Percentiles rank a stretch among this genome's conserved stretches.
These are phyloP conservation scores for Apiospora hydei DNA, from an alignment of 2,329 filamentous ascomycete species.

Conservation along the genomic window DNA sequence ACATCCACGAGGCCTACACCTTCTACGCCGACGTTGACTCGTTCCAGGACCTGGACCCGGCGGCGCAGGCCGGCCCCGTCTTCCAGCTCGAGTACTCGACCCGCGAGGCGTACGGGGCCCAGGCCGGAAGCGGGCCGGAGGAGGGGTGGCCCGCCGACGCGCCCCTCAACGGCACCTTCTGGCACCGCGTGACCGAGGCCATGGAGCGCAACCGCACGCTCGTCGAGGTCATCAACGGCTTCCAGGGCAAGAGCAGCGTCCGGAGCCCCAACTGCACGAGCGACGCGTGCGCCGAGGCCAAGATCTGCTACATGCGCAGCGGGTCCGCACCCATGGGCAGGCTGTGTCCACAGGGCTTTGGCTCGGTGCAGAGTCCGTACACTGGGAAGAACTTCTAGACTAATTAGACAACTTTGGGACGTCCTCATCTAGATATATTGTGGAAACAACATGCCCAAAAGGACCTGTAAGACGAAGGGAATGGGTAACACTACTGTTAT, in stretches of 20 bases:
- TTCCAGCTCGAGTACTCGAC: constrained; percentile 54
- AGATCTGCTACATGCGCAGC: constrained; percentile 66
- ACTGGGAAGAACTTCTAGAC: constrained; percentile 43
- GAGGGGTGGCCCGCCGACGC: constrained; percentile 50
- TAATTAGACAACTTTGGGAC: background rate
- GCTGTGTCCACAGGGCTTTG: constrained; percentile 59
- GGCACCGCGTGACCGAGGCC: constrained; percentile 63
- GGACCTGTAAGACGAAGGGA: background rate
- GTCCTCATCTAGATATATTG: background rate
- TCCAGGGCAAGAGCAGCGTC: constrained; percentile 59
- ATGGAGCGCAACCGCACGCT: constrained; percentile 60
- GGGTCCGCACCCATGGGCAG: constrained; percentile 59
- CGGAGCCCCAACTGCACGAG: constrained; percentile 60
- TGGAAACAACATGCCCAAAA: background rate
- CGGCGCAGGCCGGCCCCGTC: constrained; percentile 38
- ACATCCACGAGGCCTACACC: constrained; percentile 50
- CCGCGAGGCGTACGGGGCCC: constrained; percentile 48
- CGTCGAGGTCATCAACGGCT: constrained; percentile 57
- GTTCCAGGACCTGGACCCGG: constrained; percentile 47
- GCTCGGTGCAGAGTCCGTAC: constrained; percentile 46
- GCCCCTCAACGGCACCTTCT: constrained; percentile 65
- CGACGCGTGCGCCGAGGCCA: constrained; percentile 57
- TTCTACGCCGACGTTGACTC: constrained; percentile 50
- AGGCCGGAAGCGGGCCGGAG: constrained; percentile 33
- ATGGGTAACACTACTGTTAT: too few relatives aligned